Conservation (phyloP, 805 yeast species). For the Tetrapisispora taiwanensis region DNA sequence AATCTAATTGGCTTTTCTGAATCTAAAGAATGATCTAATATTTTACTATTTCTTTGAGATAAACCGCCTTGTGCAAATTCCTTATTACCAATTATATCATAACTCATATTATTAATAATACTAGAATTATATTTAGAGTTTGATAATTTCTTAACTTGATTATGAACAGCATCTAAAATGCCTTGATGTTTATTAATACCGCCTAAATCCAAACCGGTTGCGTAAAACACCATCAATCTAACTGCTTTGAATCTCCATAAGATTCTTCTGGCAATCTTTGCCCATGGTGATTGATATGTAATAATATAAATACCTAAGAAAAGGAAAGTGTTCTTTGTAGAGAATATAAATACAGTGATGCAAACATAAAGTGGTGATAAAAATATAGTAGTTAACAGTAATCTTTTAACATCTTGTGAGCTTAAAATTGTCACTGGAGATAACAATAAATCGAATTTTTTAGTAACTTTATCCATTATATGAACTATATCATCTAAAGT, state of each 20-base stretch:
- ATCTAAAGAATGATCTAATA: slow-evolving; percentile 9
- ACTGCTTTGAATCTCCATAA: slow-evolving; percentile 73
- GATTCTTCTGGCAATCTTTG: slow-evolving; percentile 70
- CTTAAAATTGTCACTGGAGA: slow-evolving; percentile 78
- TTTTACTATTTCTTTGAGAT: not conserved
- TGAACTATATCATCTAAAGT: slow-evolving; percentile 81
- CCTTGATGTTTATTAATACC: slow-evolving; percentile 36
- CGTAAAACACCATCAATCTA: slow-evolving; percentile 62
- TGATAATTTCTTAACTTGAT: slow-evolving; percentile 30
- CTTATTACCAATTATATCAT: slow-evolving; percentile 10
- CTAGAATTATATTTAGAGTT: not conserved
- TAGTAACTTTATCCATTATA: slow-evolving; percentile 60
- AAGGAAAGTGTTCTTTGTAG: slow-evolving; percentile 60
- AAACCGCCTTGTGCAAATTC: slow-evolving; percentile 21
- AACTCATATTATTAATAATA: not conserved
- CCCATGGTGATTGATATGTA: slow-evolving; percentile 81
- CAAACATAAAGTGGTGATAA: slow-evolving; percentile 77
- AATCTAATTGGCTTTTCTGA: slow-evolving; percentile 49
- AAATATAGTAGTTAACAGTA: slow-evolving; percentile 74
- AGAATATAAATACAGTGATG: slow-evolving; percentile 52
- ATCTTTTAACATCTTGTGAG: slow-evolving; percentile 66
- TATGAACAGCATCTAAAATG: slow-evolving; percentile 35
- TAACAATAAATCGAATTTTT: slow-evolving; percentile 65
- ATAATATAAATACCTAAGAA: slow-evolving; percentile 49
- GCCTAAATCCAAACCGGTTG: slow-evolving; percentile 78